phyloP scores from a whole-genome alignment of 2,329 filamentous ascomycete species.

The Hypoxylon sp. region DNA sequence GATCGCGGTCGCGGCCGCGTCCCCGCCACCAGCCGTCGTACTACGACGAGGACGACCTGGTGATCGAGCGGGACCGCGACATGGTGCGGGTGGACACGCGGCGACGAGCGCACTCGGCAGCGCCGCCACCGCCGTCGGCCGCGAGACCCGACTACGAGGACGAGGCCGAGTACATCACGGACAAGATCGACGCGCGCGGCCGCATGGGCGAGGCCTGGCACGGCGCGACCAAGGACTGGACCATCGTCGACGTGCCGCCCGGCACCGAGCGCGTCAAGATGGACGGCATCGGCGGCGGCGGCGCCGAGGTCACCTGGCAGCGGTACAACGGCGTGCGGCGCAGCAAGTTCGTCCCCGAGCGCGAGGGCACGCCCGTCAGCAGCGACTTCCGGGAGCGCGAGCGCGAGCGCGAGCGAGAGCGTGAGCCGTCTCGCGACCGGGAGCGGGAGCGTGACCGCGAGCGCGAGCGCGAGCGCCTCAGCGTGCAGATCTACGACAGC shows the following conservation, averaged over 20 bases:
- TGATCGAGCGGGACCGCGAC: slow-evolving; percentile 66
- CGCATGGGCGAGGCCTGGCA: slow-evolving; percentile 77
- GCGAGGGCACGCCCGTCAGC: slow-evolving; percentile 56
- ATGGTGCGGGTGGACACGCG: slow-evolving; percentile 53
- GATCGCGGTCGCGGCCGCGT: slow-evolving; percentile 51
- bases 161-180: slow-evolving; percentile 70
- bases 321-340: slow-evolving; percentile 80
- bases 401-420: slow-evolving; percentile 23
- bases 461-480: slow-evolving; percentile 50
- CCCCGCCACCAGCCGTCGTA: slow-evolving; percentile 51
- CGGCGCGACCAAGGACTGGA: slow-evolving; percentile 79
- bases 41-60: slow-evolving; percentile 70
- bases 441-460: slow-evolving; percentile 39
- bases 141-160: slow-evolving; percentile 65
- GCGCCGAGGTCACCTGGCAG: slow-evolving; percentile 80
- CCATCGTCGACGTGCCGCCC: slow-evolving; percentile 83
- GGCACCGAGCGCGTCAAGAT: slow-evolving; percentile 84
- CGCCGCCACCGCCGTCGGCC: slow-evolving; percentile 57
- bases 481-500: slow-evolving; percentile 55
- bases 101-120: slow-evolving; percentile 62
- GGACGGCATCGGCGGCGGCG: slow-evolving; percentile 79
- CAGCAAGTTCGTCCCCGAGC: slow-evolving; percentile 76
- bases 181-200: slow-evolving; percentile 65
- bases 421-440: no score
- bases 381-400: slow-evolving; percentile 46